Conservation (phyloP, 108 stramenopile genomes). For the Hondaea fermentalgiana region DNA sequence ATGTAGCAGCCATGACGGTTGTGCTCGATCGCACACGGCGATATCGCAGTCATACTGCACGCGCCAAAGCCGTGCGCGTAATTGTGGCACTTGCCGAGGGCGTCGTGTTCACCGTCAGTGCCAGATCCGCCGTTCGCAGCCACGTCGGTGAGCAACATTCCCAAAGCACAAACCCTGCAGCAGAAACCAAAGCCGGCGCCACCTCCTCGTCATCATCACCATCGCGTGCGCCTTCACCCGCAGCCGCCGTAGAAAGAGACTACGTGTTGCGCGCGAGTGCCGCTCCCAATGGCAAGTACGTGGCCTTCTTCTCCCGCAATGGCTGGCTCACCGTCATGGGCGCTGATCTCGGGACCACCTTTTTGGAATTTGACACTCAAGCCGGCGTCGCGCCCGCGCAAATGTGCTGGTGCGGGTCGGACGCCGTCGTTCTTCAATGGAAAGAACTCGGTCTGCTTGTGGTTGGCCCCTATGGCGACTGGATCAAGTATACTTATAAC, state of each 20-base stretch:
- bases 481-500: constrained; percentile 72
- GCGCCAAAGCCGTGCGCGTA: not conserved
- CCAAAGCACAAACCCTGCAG: not conserved
- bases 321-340: constrained; percentile 79
- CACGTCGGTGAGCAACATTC: not conserved
- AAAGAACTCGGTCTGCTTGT: constrained; percentile 78
- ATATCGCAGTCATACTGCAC: not conserved
- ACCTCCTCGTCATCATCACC: not conserved
- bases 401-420: constrained; percentile 89
- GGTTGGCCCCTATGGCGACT: constrained; percentile 93
- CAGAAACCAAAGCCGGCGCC: not conserved
- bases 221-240: not conserved
- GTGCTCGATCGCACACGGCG: not conserved
- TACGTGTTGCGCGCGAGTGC: constrained; percentile 65
- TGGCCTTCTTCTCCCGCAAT: constrained; percentile 78
- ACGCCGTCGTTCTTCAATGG: constrained; percentile 83
- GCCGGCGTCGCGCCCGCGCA: constrained; percentile 60
- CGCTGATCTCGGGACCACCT: constrained; percentile 70
- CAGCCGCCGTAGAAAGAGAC: not conserved
- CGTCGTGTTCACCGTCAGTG: not conserved
- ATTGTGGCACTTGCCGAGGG: not conserved
- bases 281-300: constrained; percentile 84
- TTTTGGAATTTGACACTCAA: constrained; percentile 77
- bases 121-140: not conserved
- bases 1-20: not conserved